Percentiles rank a stretch among this genome's conserved stretches.
These are phyloP conservation scores for Didymosphaeria variabile DNA, from an alignment of 2,329 filamentous ascomycete genomes.

Conservation along the genomic window DNA sequence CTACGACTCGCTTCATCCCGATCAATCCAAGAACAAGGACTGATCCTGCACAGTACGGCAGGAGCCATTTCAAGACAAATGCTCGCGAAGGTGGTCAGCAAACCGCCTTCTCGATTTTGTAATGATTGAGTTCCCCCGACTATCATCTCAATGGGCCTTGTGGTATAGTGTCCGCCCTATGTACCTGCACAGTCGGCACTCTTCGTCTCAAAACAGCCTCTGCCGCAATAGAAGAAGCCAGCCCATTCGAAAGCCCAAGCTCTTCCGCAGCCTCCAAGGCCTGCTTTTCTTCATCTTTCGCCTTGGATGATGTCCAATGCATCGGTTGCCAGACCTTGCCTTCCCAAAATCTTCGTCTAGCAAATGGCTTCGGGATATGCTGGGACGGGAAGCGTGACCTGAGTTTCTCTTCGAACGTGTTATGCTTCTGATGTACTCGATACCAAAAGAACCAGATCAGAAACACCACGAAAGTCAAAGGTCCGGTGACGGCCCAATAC, in stretches of 20 bases:
- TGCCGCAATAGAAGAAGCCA: background rate
- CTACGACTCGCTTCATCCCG: too few relatives aligned
- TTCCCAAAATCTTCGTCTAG: background rate
- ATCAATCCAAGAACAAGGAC: too few relatives aligned
- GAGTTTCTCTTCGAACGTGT: background rate
- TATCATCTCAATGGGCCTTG: background rate
- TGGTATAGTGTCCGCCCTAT: constrained; percentile 2
- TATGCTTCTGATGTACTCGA: background rate
- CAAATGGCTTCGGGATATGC: too few relatives aligned
- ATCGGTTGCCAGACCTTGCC: background rate
- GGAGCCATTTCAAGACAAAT: too few relatives aligned
- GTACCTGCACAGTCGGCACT: background rate
- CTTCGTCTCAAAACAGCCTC: constrained; percentile 1
- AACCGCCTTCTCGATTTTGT: too few relatives aligned
- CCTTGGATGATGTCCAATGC: background rate
- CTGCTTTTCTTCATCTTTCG: constrained; percentile 3
- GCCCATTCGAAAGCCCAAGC: background rate
- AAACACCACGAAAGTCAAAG: background rate
- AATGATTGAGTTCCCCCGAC: too few relatives aligned
- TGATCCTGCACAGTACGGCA: too few relatives aligned
- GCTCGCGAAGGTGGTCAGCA: too few relatives aligned
- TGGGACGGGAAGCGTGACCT: background rate
- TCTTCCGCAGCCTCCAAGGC: background rate
- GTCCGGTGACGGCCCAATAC: constrained; percentile 10
- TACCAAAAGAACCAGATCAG: background rate